Evolutionary conservation across 345 rosid species (phyloP), one percentile per base, ranked within the genome.

Genomic region (Pugionium dolabratum): DNA sequence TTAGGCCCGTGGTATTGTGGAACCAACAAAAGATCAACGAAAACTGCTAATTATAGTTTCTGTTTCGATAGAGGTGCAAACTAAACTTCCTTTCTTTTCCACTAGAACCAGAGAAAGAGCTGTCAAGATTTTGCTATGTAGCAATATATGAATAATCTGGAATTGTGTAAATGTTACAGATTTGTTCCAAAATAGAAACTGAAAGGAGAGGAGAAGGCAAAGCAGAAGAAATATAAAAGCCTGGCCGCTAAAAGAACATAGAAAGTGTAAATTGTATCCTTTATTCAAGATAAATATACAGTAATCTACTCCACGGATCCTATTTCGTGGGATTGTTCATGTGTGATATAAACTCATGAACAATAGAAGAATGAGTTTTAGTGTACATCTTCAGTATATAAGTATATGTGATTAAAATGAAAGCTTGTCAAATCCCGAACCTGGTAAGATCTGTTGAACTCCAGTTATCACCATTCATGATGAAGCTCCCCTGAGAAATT

Each of bases 381-480:
- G 53, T 62, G 68, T 67, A 54, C 10, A 56, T 71, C 7, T 71
- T 4, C 10, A 52, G 59, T 42, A 65, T 11, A 27, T 4, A 44
- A 54, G 63, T 61, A 59, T 67, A 37, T 45, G 25, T 50, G 37
- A 59, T 44, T 46, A 5, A 9, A 72, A 50, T 4, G 3, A 37
- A 47, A 67, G 6, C 3, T 53, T 39, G 58, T 73, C 67, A 71
- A 67, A 83, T 37, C 71, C 83, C 84, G 49, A 80, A 81, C 31
- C 74, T 83, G 0, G 86, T 68, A 45, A 82, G 79, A 79, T 90
- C 92, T 11, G 80, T 78, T 51, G 82, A 80, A 62, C 68, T 68
- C 88, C 89, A 85, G 57, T 77, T 77, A 47, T 81, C 86, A 57
- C 42, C 61, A 32, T 41, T 70, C 47, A 69, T 69, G 74, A 74